Percentiles rank a stretch among this genome's conserved stretches.
phyloP scores from a whole-genome alignment of 495 filamentous ascomycete genomes.

The Annulohypoxylon moriforme region DNA sequence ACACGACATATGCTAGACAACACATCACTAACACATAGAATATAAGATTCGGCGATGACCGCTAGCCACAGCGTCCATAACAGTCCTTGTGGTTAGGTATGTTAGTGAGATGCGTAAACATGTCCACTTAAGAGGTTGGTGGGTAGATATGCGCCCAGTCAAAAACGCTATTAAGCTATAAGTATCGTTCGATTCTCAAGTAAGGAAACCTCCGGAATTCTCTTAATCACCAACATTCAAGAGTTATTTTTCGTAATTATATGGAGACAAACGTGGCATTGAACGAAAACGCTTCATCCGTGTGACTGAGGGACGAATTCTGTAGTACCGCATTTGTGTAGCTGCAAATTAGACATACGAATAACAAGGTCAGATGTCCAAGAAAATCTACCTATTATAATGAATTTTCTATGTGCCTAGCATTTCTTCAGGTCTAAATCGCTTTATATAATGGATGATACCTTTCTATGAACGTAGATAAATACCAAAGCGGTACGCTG shows the following conservation, averaged over 20 bases:
- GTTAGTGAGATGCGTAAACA: neutral
- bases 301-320: neutral
- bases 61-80: neutral
- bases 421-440: no score
- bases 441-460: no score
- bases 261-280: neutral
- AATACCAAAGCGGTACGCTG: no score
- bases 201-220: neutral
- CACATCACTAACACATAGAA: neutral
- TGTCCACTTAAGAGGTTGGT: neutral
- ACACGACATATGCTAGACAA: neutral
- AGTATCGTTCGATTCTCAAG: constrained; percentile 10
- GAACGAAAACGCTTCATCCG: constrained; percentile 9
- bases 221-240: neutral
- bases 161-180: constrained; percentile 1
- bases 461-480: no score
- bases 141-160: no score
- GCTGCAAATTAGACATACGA: no score
- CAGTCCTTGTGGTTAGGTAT: neutral
- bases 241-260: neutral
- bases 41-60: neutral
- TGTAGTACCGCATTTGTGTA: neutral
- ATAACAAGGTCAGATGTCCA: no score
- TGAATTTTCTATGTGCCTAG: no score
- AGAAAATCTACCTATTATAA: no score